These are phyloP conservation scores for Tylopilus rubrobrunneus DNA, from an alignment of 768 basidiomycete genomes.

Conservation along the genomic window DNA sequence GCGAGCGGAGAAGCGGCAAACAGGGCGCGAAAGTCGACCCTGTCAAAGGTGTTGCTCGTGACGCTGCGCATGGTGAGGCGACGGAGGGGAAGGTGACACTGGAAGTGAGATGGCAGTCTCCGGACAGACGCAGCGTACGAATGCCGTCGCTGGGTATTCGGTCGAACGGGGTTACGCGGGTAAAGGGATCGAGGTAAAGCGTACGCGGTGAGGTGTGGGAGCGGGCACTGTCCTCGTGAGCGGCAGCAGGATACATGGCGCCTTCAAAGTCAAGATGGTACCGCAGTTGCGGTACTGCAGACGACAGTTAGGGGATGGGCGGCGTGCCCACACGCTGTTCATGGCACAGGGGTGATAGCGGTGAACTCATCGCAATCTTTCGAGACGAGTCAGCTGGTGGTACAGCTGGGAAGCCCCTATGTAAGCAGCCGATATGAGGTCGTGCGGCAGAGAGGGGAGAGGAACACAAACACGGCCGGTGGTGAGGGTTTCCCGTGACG, in stretches of 20 bases:
- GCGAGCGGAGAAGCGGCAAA: constrained; percentile 31
- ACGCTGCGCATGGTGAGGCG: constrained; percentile 31
- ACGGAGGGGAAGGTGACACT: constrained; percentile 8
- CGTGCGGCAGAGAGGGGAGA: background rate
- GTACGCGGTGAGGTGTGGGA: constrained; percentile 24
- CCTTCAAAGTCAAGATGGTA: constrained; percentile 33
- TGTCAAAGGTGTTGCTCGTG: constrained; percentile 35
- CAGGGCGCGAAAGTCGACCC: constrained; percentile 20
- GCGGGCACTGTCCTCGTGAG: background rate
- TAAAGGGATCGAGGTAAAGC: constrained; percentile 30
- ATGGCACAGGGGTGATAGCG: constrained; percentile 19
- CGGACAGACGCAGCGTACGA: constrained; percentile 34
- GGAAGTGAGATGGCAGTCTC: constrained; percentile 25
- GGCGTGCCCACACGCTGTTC: too few relatives aligned
- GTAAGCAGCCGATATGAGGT: too few relatives aligned
- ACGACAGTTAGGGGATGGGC: constrained; percentile 2
- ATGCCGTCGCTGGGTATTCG: constrained; percentile 23
- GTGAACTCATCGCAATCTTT: background rate
- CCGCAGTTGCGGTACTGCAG: constrained; percentile 17
- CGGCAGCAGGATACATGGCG: constrained; percentile 32
- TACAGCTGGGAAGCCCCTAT: constrained; percentile 29
- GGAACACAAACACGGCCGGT: constrained; percentile 18
- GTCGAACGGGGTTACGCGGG: constrained; percentile 28
- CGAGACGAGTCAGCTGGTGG: background rate
- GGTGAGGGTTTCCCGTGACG: too few relatives aligned